Evolutionary conservation across 2,329 filamentous ascomycete species (phyloP), one percentile per base, ranked within the genome.

Genomic region (Venturia carpophila): DNA sequence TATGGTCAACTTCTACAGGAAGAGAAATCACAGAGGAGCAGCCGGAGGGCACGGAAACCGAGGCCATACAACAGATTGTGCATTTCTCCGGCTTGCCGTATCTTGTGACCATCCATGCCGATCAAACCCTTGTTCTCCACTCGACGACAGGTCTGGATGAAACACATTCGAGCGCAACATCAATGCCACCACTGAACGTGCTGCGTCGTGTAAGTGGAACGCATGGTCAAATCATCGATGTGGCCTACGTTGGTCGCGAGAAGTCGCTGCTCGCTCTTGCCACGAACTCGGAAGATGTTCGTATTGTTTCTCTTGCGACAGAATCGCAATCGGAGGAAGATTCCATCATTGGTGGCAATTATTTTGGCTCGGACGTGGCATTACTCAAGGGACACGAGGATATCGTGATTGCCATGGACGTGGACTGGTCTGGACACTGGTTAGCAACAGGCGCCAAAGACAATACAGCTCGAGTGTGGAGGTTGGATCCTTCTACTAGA

Each of bases 371-470:
- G 67, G 94, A 99, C 71, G 83, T 96, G 47, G 90, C 87, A 1
- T 80, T 94, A 30, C 81, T 99, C 1, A 91, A 90, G 72, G 94
- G 94, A 0, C 94, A 99, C 70, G 87, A 92, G 62, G 94, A 99
- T 70, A 97, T 99, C 63, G 90, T 99, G 67, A 96, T 99, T 70
- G 92, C 92, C 66, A 80, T 99, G 49, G 92, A 97, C 73, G 87
- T 91, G 2, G 94, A 99, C 76, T 96, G 92, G 91, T 97, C 94
- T 11, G 95, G 95, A 0, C 87, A 94, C 74, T 99, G 94, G 94
- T 84, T 99, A 47, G 93, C 89, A 15, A 97, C 94, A 1, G 94
- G 93, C 64, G 91, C 94, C 27, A 99, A 99, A 77, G 94, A 99
- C 75, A 99, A 97, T 72, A 94, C 90, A 2, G 94, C 93, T 21